These are phyloP conservation scores for Agaricus blazei DNA, from an alignment of 768 basidiomycete genomes.

Conservation along the genomic window DNA sequence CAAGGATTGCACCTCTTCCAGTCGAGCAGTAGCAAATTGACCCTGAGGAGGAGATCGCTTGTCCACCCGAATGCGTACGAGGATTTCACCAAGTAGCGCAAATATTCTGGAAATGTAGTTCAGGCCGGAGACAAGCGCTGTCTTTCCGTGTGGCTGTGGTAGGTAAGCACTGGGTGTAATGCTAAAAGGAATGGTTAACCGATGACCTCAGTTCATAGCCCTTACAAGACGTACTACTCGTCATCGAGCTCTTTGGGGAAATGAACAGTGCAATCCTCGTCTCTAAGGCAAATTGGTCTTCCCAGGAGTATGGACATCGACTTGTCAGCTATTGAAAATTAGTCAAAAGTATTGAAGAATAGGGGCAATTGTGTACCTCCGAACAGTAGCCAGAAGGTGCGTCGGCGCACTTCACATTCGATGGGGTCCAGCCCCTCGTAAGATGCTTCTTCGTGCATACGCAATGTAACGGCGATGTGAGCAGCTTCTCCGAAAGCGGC, in stretches of 20 bases:
- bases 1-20: slow-evolving; percentile 81
- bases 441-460: slow-evolving; percentile 83
- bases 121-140: slow-evolving; percentile 79
- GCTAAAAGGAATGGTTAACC: slow-evolving; percentile 31
- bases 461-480: slow-evolving; percentile 75
- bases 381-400: slow-evolving; percentile 87
- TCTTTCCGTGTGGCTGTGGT: slow-evolving; percentile 84
- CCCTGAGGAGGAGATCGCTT: slow-evolving; percentile 83
- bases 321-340: slow-evolving; percentile 62
- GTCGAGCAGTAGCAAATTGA: slow-evolving; percentile 76
- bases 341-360: not conserved
- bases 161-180: slow-evolving; percentile 83
- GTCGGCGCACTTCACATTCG: slow-evolving; percentile 81
- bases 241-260: slow-evolving; percentile 88
- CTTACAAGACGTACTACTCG: slow-evolving; percentile 64
- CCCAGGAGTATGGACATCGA: slow-evolving; percentile 84
- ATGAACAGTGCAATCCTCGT: slow-evolving; percentile 87
- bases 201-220: slow-evolving; percentile 24
- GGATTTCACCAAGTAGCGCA: slow-evolving; percentile 78
- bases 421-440: slow-evolving; percentile 83
- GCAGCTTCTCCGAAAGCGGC: slow-evolving; percentile 85
- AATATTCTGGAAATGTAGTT: slow-evolving; percentile 87
- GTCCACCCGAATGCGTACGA: slow-evolving; percentile 82
- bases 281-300: slow-evolving; percentile 78
- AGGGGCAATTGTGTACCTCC: slow-evolving; percentile 51